phyloP scores from a whole-genome alignment of 2,329 filamentous ascomycete species.

The Colletotrichum sp. region DNA sequence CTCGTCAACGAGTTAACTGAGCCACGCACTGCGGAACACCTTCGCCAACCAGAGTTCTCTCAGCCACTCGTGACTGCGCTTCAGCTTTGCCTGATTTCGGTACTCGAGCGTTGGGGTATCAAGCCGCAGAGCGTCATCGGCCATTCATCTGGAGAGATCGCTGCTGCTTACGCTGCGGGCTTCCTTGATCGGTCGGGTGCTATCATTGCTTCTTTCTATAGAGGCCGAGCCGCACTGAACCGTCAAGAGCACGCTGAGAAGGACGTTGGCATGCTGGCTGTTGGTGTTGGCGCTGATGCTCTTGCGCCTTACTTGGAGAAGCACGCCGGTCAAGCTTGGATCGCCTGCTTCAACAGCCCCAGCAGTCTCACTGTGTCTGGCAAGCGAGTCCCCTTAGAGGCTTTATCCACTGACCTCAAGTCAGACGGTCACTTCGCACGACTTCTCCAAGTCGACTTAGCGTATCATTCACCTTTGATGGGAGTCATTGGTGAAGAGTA shows the following conservation, averaged over 20 bases:
- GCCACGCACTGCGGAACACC: constrained; percentile 22
- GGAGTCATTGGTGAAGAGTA: not conserved
- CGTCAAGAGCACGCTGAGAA: not conserved
- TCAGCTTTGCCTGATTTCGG: constrained; percentile 36
- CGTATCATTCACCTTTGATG: constrained; percentile 20
- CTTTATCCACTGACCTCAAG: constrained; percentile 23
- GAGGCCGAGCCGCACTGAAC: not conserved
- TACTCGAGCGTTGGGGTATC: constrained; percentile 24
- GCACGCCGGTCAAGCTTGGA: not conserved
- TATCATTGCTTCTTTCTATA: constrained; percentile 1
- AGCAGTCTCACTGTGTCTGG: constrained; percentile 15
- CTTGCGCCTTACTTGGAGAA: not conserved
- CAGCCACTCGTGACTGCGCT: constrained; percentile 41
- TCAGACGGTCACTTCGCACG: constrained; percentile 29
- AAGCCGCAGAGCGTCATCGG: constrained; percentile 10
- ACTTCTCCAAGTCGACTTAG: constrained; percentile 25
- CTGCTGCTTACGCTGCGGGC: constrained; percentile 24
- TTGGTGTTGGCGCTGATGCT: not conserved
- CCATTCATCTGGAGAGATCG: constrained; percentile 25
- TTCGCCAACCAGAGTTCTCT: constrained; percentile 36
- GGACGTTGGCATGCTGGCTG: constrained; percentile 5
- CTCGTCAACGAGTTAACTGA: constrained; percentile 27
- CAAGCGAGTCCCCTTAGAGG: not conserved
- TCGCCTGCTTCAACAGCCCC: constrained; percentile 19
- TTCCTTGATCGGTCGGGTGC: not conserved